phyloP scores from a whole-genome alignment of 306 rosid species.

The Argentina anserina region DNA sequence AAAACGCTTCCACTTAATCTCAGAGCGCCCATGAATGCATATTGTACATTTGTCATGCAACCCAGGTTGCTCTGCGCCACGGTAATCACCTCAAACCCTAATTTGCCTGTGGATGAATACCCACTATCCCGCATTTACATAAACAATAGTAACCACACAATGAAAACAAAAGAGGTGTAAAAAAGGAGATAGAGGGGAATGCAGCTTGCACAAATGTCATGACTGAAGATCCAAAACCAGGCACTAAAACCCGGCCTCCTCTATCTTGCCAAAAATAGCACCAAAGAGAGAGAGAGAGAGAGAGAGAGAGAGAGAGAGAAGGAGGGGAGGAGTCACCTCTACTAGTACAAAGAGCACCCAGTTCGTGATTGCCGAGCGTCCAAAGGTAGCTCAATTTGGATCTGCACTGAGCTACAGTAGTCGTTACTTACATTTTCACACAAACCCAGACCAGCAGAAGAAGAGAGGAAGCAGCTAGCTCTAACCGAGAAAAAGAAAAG shows the following conservation, averaged over 20 bases:
- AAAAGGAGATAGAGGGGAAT: constrained; percentile 33
- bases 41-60: constrained; percentile 48
- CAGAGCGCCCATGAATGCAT: constrained; percentile 35
- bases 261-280: constrained; percentile 28
- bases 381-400: constrained; percentile 18
- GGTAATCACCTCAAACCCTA: constrained; percentile 21
- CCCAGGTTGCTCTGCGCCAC: constrained; percentile 7
- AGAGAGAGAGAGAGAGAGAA: constrained; percentile 1
- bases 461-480: background rate
- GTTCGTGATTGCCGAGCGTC: constrained; percentile 85
- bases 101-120: background rate
- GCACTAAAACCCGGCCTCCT: constrained; percentile 9
- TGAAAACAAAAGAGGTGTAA: constrained; percentile 33
- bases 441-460: constrained; percentile 1
- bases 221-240: constrained; percentile 26
- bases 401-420: constrained; percentile 27
- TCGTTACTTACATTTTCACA: background rate
- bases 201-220: constrained; percentile 75
- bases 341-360: constrained; percentile 26
- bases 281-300: constrained; percentile 15
- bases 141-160: constrained; percentile 25
- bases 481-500: background rate
- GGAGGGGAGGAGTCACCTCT: constrained; percentile 4
- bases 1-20: background rate
- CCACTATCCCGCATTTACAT: constrained; percentile 12